Evolutionary conservation across 257 asterid species (phyloP), one percentile per base, ranked within the genome.

Genomic region (Lavandula angustifolia): DNA sequence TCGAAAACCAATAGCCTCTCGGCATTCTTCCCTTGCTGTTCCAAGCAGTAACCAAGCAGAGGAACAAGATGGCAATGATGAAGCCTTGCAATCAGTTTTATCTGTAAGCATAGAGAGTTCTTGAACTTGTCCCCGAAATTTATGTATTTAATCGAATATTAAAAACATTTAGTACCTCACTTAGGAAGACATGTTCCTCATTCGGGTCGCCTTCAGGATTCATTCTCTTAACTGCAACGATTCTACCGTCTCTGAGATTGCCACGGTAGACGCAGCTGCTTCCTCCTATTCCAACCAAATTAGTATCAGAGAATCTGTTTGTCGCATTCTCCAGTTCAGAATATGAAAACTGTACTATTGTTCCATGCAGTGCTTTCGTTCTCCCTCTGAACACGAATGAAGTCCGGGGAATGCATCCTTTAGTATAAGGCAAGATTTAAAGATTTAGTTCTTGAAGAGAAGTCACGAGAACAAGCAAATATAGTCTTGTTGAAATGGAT

Each of bases 31-130:
- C 96, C 92, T 44, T 73, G 94, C 79, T 78, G 78, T 38, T 73
- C 90, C 14, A 80, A 86, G 81, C 99, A 90, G 80, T 86, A 94
- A 54, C 99, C 99, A 46, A 90, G 80, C 88, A 94, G 76, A 34
- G 94, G 91, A 57, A 94, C 95, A 77, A 94, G 84, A 32, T 94
- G 96, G 72, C 96, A 88, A 69, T 94, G 99, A 67, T 94, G 98
- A 66, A 94, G 91, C 75, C 95, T 90, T 42, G 99, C 73, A 75
- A 94, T 85, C 82, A 94, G 72, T 71, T 88, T 92, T 63, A 94
- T 90, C 98, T 92, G 94, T 44, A 44, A 17, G 65, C 46, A 65
- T 5, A 62, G 48, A 49, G 13, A 22, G 27, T 22, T 22, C 27
- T 22, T 22, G 27, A 22, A 0, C 27, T 22, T 22, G 27, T 22